Base-by-base conservation (phyloP, 352 stramenopile species). In the Phytophthora foliorum region DNA sequence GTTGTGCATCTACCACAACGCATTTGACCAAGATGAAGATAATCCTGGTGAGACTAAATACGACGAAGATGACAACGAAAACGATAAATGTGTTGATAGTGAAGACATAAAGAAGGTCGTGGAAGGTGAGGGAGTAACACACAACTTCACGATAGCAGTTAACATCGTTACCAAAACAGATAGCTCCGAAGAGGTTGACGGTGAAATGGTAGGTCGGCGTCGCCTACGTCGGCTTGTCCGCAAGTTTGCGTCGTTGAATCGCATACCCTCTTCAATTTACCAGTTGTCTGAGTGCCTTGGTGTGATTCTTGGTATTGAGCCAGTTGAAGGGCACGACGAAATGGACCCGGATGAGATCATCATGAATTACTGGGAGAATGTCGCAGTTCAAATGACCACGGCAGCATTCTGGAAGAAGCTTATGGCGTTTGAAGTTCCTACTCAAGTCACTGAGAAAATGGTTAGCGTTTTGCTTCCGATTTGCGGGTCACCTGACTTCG, bases 291-390 rank as follows among this genome's bases (percentile, higher is more conserved):
- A 93, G 49, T 94, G 85, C 29, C 41, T 93, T 22, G 84, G 87
- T 7, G 46, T 92, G 11, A 82, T 94, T 21, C 74, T 92, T n/a
- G 69, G 64, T 6, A 84, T 94, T 13, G 70, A 86, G 38, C 81
- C 87, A 3, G 67, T 92, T 2, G 74, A 90, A 63, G 67, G 71
- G 0, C 83, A 45, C 11, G 85, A 93, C 57, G 83, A 91, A 36
- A 68, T 91, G 53, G 84, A 94, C 51, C 80, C 80, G 4, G 86
- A 93, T 16, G 86, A 92, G 50, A 75, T 89, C 14, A 74, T 92
- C 27, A 88, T 92, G 75, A 81, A 93, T 50, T 94, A 93, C 42
- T 92, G 85, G 83, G 54, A 85, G 25, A 85, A 75, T 8, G 46
- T 80, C 6, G 77, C 74, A 2, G 6, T 53, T 3, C 58, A 61